These are phyloP conservation scores for Barbatosphaeria neglecta DNA, from an alignment of 495 filamentous ascomycete species.

Conservation along the genomic window DNA sequence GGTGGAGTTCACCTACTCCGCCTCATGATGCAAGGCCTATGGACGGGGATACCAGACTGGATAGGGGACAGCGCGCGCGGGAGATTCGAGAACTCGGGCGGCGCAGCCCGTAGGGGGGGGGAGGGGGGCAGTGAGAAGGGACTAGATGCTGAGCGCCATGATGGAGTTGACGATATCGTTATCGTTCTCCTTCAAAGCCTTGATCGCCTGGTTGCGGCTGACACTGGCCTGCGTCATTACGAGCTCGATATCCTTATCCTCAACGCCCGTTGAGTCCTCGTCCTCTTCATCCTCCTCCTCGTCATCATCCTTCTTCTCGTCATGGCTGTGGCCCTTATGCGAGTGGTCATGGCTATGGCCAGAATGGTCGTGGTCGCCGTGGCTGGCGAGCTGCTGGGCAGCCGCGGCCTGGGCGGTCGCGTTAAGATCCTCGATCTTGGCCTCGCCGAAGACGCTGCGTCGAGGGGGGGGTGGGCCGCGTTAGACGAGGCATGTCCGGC, in stretches of 20 bases:
- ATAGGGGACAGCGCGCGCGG: too few relatives aligned
- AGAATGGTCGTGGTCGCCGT: slow-evolving; percentile 56
- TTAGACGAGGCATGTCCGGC: not conserved
- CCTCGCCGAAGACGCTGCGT: slow-evolving; percentile 98
- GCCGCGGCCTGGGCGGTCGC: slow-evolving; percentile 89
- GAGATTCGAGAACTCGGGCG: too few relatives aligned
- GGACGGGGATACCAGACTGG: too few relatives aligned
- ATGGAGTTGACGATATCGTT: slow-evolving; percentile 99
- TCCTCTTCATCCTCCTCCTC: slow-evolving; percentile 95
- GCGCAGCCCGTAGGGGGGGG: too few relatives aligned
- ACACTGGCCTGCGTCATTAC: slow-evolving; percentile 98
- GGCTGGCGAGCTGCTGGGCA: slow-evolving; percentile 77
- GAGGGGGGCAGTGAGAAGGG: not conserved
- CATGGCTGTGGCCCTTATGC: slow-evolving; percentile 57
- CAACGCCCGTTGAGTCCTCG: slow-evolving; percentile 83
- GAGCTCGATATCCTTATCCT: slow-evolving; percentile 97
- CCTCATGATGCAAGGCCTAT: too few relatives aligned
- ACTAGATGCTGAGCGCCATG: slow-evolving; percentile 95
- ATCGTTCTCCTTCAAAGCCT: slow-evolving; percentile 96
- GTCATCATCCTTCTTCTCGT: slow-evolving; percentile 68
- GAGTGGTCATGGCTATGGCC: slow-evolving; percentile 55
- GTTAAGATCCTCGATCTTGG: slow-evolving; percentile 98
- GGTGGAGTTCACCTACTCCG: too few relatives aligned
- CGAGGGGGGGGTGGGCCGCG: not conserved
- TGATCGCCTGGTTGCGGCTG: slow-evolving; percentile 94